A percentile compares a stretch with the other conserved stretches of the same genome.
Conservation (phyloP, 768 basidiomycete species). For the Boletus rubroflammeus region DNA sequence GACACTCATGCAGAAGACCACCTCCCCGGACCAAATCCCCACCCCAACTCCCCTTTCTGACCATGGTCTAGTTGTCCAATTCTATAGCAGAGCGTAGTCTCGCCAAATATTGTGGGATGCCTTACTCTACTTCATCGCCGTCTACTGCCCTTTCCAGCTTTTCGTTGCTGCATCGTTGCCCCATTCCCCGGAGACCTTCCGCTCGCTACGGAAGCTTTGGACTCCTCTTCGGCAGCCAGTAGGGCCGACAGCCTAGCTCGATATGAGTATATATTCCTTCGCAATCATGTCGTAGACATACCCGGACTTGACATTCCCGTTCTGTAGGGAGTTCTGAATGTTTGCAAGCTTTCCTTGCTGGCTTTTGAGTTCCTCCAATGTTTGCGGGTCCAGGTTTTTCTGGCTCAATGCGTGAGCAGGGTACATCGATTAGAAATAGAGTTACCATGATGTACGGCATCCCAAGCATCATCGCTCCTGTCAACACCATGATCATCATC, state of each 20-base stretch:
- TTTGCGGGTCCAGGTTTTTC: constrained; percentile 76
- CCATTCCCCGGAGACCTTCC: constrained; percentile 19
- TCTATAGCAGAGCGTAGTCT: constrained; percentile 7
- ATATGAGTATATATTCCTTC: constrained; percentile 1
- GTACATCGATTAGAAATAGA: not conserved
- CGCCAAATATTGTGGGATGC: not conserved
- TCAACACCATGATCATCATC: constrained; percentile 74
- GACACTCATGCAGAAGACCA: constrained; percentile 11
- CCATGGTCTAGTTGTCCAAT: not conserved
- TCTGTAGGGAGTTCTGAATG: constrained; percentile 54
- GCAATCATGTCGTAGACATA: constrained; percentile 28
- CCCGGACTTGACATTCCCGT: constrained; percentile 59
- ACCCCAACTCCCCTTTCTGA: constrained; percentile 11
- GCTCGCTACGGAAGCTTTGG: constrained; percentile 25
- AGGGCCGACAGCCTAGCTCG: constrained; percentile 42
- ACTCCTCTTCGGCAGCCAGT: constrained; percentile 39
- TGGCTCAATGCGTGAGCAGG: constrained; percentile 27
- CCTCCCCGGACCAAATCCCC: constrained; percentile 6
- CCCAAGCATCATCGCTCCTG: constrained; percentile 61
- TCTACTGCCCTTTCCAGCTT: constrained; percentile 35
- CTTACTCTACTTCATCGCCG: constrained; percentile 24
- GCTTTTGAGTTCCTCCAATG: constrained; percentile 59
- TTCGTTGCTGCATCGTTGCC: constrained; percentile 29
- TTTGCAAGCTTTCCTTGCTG: constrained; percentile 55
- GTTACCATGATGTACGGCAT: constrained; percentile 76